These are phyloP conservation scores for Cladorrhinum sp. DNA, from an alignment of 2,329 filamentous ascomycete genomes.

Conservation along the genomic window DNA sequence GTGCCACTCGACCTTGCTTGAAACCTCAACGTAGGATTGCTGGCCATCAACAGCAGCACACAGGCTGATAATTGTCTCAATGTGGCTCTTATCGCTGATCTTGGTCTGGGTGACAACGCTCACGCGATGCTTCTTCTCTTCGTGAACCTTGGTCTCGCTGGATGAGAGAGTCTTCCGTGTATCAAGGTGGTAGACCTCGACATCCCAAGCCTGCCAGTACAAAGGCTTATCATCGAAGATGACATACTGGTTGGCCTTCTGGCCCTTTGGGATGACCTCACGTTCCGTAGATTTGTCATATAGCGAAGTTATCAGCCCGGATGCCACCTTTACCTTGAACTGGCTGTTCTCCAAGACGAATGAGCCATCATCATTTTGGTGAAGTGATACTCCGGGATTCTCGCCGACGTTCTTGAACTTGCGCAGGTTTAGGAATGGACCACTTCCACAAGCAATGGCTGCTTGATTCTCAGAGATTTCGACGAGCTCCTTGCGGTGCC, in stretches of 20 bases:
- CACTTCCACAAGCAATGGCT: conserved; percentile 56
- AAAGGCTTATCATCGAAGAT: conserved; percentile 96
- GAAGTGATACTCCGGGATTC: conserved; percentile 50
- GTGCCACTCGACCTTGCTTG: conserved; percentile 90
- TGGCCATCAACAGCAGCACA: conserved; percentile 63
- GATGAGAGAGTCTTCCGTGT: conserved; percentile 74
- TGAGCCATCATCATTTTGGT: conserved; percentile 54
- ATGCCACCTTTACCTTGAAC: conserved; percentile 67
- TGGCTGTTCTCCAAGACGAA: conserved; percentile 80
- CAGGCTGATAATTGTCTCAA: conserved; percentile 82
- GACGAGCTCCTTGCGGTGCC: conserved; percentile 74
- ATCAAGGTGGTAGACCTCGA: conserved; percentile 92
- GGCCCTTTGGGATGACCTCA: conserved; percentile 70
- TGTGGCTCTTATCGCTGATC: conserved; percentile 82
- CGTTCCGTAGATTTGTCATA: conserved; percentile 70
- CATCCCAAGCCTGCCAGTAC: conserved; percentile 98
- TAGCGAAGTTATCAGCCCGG: conserved; percentile 79
- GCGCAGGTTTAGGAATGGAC: conserved; percentile 50
- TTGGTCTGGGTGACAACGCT: conserved; percentile 80
- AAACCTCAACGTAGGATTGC: conserved; percentile 71
- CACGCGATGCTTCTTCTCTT: conserved; percentile 70
- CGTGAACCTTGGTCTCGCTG: conserved; percentile 66
- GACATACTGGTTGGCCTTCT: conserved; percentile 86
- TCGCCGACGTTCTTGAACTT: conserved; percentile 45
- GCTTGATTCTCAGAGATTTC: conserved; percentile 54